Evolutionary conservation across 345 rosid genomes (phyloP), one percentile per base, ranked within the genome.

Genomic region (Trapa bicornis): DNA sequence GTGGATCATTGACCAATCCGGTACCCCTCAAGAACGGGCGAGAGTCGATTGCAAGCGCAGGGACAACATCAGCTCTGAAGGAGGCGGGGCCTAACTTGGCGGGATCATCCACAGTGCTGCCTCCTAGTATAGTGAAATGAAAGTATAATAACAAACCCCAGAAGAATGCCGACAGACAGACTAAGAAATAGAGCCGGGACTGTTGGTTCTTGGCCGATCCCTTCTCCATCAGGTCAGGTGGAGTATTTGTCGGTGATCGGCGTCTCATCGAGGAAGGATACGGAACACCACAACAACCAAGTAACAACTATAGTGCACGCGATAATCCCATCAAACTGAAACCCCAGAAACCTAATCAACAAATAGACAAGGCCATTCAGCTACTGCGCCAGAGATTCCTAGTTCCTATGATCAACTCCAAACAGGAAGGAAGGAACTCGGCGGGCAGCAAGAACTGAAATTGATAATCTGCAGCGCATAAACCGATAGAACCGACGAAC

Each of bases 141-240:
- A 72, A 72, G 43, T 72, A 72, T 7, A 72, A 14, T 37, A 72
- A 63, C 54, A 72, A 32, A 13, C 52, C 66, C 75, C 75, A 72
- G 67, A 72, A 72, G 54, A 72, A 72, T 10, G 70, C 66, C 16
- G 75, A 72, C 61, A 72, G 41, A 32, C 61, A 56, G 33, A 37
- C 75, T 47, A 72, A 53, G 71, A 67, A 72, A 67, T 71, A 72
- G 33, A 72, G 70, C 47, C 75, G 75, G 3, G 71, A 63, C 60
- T 67, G 60, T 43, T 72, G 71, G 60, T 52, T 48, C 70, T 67
- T 72, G 13, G 45, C 50, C 29, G 71, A 61, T 12, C 75, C 71
- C 71, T 67, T 72, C 75, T 72, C 75, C 75, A 72, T 70, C 16
- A 1, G 66, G 41, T 14, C 72, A 17, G 67, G 16, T 15, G 72